Evolutionary conservation across 208 protist genomes (phyloP).

Genomic region (Trypanosoma rangeli): DNA sequence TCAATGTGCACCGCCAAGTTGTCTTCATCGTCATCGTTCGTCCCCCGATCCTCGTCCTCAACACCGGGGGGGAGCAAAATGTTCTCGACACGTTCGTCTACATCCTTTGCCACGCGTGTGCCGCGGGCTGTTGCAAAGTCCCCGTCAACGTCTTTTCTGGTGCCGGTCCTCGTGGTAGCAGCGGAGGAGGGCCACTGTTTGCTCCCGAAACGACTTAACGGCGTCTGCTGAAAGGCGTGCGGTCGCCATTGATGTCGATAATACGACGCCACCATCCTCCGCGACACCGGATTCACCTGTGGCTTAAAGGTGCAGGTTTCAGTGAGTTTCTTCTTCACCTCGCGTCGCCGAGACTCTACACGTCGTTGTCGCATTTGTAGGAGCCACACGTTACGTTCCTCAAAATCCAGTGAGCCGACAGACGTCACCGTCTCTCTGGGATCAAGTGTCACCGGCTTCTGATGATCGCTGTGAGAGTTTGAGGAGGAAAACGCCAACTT

Average conservation of each 20-base stretch:
- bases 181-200: background rate
- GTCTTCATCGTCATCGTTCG: background rate
- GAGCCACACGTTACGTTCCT: slow-evolving; percentile 31
- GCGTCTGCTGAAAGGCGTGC: background rate
- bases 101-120: background rate
- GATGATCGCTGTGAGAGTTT: background rate
- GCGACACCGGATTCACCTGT: slow-evolving; percentile 24
- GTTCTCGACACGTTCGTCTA: background rate
- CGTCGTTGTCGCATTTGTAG: slow-evolving; percentile 27
- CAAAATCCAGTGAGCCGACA: slow-evolving; percentile 30
- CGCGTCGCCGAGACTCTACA: slow-evolving; percentile 29
- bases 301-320: slow-evolving; percentile 53
- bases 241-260: background rate
- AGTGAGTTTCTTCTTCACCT: slow-evolving; percentile 29
- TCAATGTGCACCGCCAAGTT: slow-evolving; percentile 33
- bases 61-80: background rate
- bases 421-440: background rate
- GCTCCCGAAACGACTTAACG: background rate
- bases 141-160: background rate
- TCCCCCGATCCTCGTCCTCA: background rate
- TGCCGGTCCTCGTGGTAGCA: background rate
- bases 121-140: slow-evolving; percentile 9
- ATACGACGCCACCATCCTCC: slow-evolving; percentile 19
- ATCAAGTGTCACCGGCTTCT: background rate
- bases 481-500: slow-evolving; percentile 16